Base-by-base conservation (phyloP, 352 stramenopile genomes). In the Detonula confervacea region DNA sequence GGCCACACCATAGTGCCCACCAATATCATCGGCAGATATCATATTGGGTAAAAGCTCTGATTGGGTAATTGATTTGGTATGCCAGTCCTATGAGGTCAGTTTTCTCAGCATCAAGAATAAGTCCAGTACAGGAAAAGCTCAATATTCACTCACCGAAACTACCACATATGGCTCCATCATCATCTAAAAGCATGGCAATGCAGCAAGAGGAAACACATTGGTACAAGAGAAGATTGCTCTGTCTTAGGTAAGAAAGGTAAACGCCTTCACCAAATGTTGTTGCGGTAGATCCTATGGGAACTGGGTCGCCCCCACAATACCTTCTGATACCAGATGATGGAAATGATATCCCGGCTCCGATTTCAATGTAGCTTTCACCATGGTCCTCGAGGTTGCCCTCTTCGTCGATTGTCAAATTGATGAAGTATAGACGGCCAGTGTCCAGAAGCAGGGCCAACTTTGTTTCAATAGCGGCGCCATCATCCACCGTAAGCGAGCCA, bases 361-460 rank as follows among this genome's bases (percentile, higher is more conserved):
- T 72, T 83, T 93, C 83, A 68, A 92, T 88, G 47, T 86, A 88
- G 27, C 71, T 83, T 75, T 91, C 84, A n/a, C 81, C 83, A 57
- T 87, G 77, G 20, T 87, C 80, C 60, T 88, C 73, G 14, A 93
- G 56, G 65, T 83, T 78, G 8, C 84, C 84, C 24, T 89, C 71
- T 59, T 77, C 57, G 55, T 90, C 80, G 46, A 87, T 73, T 59
- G 76, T 73, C 3, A 93, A 62, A 73, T 87, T 80, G 29, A 92
- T 87, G 20, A 80, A 80, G 68, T 92, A 80, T 14, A 93, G 37
- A 24, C 84, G 62, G 8, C 88, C 88, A 62, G 80, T 90, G 33
- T 93, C 86, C 25, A 93, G 73, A 33, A 93, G 63, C n/a, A 93
- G 42, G n/a, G 79, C 84, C 60, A 93, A 63, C 55, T 85, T 90